Percentiles rank a stretch among this genome's conserved stretches.
Evolutionary conservation across 495 filamentous ascomycete species (phyloP).

Genomic region (Hapsidospora chrysogenum): DNA sequence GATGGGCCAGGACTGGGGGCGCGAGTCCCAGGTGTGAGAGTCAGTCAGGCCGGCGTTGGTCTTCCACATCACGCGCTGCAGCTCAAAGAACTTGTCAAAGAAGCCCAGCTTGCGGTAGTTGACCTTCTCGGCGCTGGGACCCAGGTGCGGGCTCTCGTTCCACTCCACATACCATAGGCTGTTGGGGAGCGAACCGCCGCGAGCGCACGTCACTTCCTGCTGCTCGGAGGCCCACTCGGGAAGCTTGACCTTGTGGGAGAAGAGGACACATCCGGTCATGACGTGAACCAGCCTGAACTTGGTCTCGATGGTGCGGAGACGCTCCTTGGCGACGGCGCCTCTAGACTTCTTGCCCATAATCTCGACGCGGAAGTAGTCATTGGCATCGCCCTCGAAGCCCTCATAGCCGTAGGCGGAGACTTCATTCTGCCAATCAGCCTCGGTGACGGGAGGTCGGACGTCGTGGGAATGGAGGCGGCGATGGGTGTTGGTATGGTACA

Average conservation of each 20-base stretch:
- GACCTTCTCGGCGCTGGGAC: conserved; percentile 65
- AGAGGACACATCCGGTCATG: conserved; percentile 93
- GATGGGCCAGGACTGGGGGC: conserved; percentile 84
- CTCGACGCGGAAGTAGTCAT: conserved; percentile 88
- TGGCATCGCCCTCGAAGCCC: conserved; percentile 91
- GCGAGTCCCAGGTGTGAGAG: conserved; percentile 95
- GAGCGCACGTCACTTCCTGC: conserved; percentile 96
- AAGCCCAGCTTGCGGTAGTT: conserved; percentile 94
- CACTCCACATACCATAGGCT: conserved; percentile 91
- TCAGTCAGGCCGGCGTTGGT: conserved; percentile 95
- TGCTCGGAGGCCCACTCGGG: conserved; percentile 95
- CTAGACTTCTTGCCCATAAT: conserved; percentile 86
- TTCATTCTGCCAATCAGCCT: conserved; percentile 97
- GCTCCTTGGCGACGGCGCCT: conserved; percentile 59
- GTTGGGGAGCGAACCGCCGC: conserved; percentile 82
- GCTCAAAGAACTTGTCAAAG: conserved; percentile 96
- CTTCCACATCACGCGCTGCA: conserved; percentile 99
- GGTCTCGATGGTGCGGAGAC: conserved; percentile 83
- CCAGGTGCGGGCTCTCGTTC: conserved; percentile 67
- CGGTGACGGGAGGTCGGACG: conserved; percentile 88
- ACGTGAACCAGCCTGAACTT: conserved; percentile 91
- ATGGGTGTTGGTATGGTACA: conserved; percentile 71
- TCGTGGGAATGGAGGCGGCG: conserved; percentile 93
- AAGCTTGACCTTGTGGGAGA: conserved; percentile 97
- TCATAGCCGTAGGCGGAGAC: conserved; percentile 96